A percentile compares a stretch with the other conserved stretches of the same genome.
phyloP scores from a whole-genome alignment of 306 rosid species.

The Prunus mira region DNA sequence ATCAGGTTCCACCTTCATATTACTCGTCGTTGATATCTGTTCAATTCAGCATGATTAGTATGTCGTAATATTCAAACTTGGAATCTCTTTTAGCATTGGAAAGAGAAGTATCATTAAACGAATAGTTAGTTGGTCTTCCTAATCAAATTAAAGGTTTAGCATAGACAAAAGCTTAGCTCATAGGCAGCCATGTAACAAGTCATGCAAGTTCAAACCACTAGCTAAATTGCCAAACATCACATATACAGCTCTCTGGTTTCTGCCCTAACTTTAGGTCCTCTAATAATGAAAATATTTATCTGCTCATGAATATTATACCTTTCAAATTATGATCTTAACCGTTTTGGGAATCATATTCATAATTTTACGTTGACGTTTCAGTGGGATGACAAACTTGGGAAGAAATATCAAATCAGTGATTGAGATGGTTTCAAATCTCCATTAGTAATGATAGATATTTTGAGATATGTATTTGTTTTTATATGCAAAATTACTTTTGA shows the following conservation, averaged over 20 bases:
- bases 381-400: not conserved
- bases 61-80: too few relatives aligned
- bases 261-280: not conserved
- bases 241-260: not conserved
- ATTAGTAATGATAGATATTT: not conserved
- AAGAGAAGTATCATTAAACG: too few relatives aligned
- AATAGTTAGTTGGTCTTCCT: too few relatives aligned
- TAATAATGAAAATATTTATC: not conserved
- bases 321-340: not conserved
- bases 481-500: not conserved
- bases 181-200: too few relatives aligned
- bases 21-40: constrained; percentile 36
- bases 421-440: not conserved
- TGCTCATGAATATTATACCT: not conserved
- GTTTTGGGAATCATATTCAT: too few relatives aligned
- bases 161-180: too few relatives aligned
- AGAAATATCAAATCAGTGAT: not conserved
- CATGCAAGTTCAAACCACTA: too few relatives aligned
- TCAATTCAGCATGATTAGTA: not conserved
- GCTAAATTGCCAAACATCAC: too few relatives aligned
- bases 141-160: too few relatives aligned
- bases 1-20: constrained; percentile 33
- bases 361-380: too few relatives aligned
- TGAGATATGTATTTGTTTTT: not conserved
- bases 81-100: too few relatives aligned